These are phyloP conservation scores for Rubia balearica DNA, from an alignment of 305 asterid species.

Conservation along the genomic window DNA sequence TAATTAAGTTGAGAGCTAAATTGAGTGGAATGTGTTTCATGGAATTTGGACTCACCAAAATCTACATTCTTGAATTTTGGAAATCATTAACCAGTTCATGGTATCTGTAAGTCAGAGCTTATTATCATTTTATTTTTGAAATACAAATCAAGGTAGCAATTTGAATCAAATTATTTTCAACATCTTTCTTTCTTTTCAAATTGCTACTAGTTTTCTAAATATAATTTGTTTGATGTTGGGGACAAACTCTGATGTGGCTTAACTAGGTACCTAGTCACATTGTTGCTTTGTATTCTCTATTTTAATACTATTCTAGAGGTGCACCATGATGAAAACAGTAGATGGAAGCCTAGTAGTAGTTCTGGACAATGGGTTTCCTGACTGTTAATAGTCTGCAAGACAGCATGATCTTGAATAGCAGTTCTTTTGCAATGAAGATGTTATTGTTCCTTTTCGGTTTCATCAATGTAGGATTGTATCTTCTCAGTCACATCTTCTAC, in stretches of 20 bases:
- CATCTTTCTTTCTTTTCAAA: background rate
- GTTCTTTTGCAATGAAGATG: background rate
- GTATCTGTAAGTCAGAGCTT: background rate
- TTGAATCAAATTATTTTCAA: background rate
- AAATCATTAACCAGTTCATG: background rate
- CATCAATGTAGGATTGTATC: background rate
- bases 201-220: background rate
- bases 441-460: background rate
- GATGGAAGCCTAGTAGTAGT: background rate
- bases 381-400: background rate
- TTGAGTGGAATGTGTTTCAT: background rate
- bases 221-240: background rate
- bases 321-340: background rate
- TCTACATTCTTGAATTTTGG: background rate
- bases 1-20: background rate
- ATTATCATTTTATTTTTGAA: background rate
- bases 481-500: background rate
- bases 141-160: background rate
- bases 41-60: background rate
- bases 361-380: background rate
- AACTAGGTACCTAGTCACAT: background rate
- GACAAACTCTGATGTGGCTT: background rate
- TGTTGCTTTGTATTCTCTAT: background rate
- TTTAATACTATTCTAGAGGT: background rate
- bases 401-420: background rate